phyloP scores from a whole-genome alignment of 139 green algal species.

The Protoeuglena noctilucae region DNA sequence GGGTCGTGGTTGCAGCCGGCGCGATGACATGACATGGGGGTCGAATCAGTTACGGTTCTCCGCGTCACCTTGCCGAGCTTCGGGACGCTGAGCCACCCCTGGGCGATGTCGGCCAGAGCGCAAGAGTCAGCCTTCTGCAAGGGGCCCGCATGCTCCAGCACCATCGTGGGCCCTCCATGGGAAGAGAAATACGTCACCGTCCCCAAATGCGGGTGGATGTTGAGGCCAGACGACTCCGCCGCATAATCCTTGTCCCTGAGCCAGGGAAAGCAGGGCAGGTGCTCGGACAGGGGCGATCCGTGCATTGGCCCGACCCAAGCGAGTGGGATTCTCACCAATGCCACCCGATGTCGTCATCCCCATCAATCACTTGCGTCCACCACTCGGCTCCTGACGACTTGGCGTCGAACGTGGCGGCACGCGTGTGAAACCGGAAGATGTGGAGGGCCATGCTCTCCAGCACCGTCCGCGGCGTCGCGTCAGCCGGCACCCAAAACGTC shows the following conservation, averaged over 20 bases:
- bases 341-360: conserved; percentile 2
- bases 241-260: conserved; percentile 10
- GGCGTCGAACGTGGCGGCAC: conserved; percentile 4
- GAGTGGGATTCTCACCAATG: too few species aligned
- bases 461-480: too few species aligned
- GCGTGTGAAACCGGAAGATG: too few species aligned
- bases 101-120: neutral
- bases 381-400: conserved; percentile 3
- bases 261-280: too few species aligned
- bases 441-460: too few species aligned
- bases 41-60: too few species aligned
- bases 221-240: neutral
- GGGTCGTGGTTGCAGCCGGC: too few species aligned
- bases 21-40: too few species aligned
- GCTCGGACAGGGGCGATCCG: too few species aligned
- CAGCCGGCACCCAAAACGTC: too few species aligned
- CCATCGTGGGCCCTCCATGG: conserved; percentile 2
- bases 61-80: too few species aligned
- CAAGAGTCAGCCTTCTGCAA: neutral
- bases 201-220: conserved; percentile 5
- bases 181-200: conserved; percentile 8
- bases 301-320: too few species aligned
- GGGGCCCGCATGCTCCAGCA: neutral
- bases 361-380: conserved; percentile 12
- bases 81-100: neutral